Evolutionary conservation across 2,329 filamentous ascomycete genomes (phyloP).

Genomic region (Colletotrichum agaves): DNA sequence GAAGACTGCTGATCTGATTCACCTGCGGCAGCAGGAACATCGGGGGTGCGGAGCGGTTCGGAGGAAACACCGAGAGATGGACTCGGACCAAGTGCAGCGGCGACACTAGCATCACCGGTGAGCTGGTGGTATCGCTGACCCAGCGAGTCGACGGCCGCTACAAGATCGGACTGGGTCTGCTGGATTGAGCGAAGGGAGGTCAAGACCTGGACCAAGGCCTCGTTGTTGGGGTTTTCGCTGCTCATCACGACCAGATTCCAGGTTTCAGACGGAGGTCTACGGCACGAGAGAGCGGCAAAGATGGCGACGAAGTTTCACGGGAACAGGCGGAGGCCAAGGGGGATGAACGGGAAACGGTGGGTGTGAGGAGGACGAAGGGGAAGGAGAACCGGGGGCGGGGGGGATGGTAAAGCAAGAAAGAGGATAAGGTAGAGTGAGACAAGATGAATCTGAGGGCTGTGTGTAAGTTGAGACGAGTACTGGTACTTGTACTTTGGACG

Average conservation of each 20-base stretch:
- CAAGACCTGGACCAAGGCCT: conserved; percentile 49
- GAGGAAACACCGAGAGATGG: conserved; percentile 3
- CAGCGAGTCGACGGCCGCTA: conserved; percentile 54
- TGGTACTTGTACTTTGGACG: background rate
- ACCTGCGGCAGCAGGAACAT: conserved; percentile 25
- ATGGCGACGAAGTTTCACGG: background rate
- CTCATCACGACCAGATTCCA: conserved; percentile 25
- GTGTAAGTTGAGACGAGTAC: background rate
- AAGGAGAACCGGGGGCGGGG: background rate
- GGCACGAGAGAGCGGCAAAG: background rate
- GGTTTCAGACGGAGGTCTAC: conserved; percentile 7
- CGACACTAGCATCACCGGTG: conserved; percentile 16
- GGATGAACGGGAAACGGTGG: background rate
- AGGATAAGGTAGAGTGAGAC: background rate
- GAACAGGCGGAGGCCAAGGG: background rate
- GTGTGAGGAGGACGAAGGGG: background rate
- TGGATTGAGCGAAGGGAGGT: conserved; percentile 50
- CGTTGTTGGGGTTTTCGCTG: conserved; percentile 15
- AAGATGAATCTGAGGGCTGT: conserved; percentile 4
- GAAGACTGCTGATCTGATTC: conserved; percentile 14
- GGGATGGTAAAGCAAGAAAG: background rate
- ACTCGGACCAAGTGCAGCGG: conserved; percentile 15
- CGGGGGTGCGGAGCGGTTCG: conserved; percentile 29
- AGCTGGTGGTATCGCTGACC: conserved; percentile 42
- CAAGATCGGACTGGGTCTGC: conserved; percentile 53